Evolutionary conservation across 2,329 filamentous ascomycete genomes (phyloP).

Genomic region (Fusarium heterosporum): DNA sequence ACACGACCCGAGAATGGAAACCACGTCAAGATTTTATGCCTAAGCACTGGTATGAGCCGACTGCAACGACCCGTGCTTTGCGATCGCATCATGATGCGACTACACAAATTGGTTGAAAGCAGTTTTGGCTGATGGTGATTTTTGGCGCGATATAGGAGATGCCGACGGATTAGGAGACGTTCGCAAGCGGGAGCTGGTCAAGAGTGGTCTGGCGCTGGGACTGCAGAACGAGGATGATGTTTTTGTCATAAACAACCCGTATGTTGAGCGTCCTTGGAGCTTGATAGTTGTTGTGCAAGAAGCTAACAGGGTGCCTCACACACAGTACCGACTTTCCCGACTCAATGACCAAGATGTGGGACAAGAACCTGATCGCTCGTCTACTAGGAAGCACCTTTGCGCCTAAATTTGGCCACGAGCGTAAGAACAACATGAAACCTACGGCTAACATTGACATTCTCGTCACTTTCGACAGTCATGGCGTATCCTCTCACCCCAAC

Average conservation of each 20-base stretch:
- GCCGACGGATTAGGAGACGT: conserved; percentile 88
- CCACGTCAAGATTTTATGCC: conserved; percentile 92
- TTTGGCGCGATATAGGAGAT: conserved; percentile 66
- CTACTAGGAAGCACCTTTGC: conserved; percentile 81
- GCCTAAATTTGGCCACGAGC: conserved; percentile 64
- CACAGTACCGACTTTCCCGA: conserved; percentile 77
- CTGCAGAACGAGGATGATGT: conserved; percentile 81
- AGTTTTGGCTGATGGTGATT: conserved; percentile 38
- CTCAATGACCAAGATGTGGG: conserved; percentile 86
- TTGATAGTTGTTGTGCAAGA: neutral
- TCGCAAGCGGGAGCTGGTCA: conserved; percentile 83
- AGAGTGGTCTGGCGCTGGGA: conserved; percentile 82
- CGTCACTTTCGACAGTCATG: conserved; percentile 87
- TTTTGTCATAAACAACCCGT: conserved; percentile 84
- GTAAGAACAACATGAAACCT: conserved; percentile 52
- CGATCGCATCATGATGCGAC: conserved; percentile 24
- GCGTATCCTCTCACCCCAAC: conserved; percentile 91
- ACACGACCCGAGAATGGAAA: conserved; percentile 84
- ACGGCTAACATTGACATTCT: conserved; percentile 78
- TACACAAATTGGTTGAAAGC: conserved; percentile 19
- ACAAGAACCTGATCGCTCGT: conserved; percentile 73
- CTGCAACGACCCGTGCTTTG: conserved; percentile 16
- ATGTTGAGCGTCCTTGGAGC: conserved; percentile 46
- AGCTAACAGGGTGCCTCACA: conserved; percentile 13
- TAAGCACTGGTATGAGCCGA: conserved; percentile 76